These are phyloP conservation scores for Trichoderma hamatum DNA, from an alignment of 2,329 filamentous ascomycete species.

Conservation along the genomic window DNA sequence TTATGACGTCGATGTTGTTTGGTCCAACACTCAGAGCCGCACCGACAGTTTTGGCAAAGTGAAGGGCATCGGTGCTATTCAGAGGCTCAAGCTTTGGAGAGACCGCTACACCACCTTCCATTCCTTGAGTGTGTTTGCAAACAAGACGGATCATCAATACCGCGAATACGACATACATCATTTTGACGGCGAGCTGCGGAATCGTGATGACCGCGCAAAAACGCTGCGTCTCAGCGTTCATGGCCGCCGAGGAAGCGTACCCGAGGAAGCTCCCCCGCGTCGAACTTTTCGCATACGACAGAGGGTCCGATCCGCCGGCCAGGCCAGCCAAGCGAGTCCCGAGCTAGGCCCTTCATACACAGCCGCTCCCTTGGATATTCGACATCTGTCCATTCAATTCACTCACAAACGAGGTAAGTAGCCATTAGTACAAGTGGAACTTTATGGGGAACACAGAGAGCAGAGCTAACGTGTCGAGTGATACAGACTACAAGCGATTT, in stretches of 20 bases:
- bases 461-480: background rate
- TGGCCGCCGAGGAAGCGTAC: constrained; percentile 46
- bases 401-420: constrained; percentile 50
- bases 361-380: constrained; percentile 45
- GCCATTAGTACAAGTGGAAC: background rate
- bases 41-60: constrained; percentile 55
- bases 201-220: constrained; percentile 50
- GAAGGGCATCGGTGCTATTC: constrained; percentile 54
- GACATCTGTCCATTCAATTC: constrained; percentile 55
- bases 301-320: constrained; percentile 40
- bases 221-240: constrained; percentile 49
- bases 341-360: constrained; percentile 33
- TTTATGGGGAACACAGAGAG: background rate
- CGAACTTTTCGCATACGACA: constrained; percentile 49
- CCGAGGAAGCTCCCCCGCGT: constrained; percentile 43
- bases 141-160: constrained; percentile 50
- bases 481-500: constrained; percentile 50
- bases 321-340: constrained; percentile 28
- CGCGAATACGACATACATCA: constrained; percentile 53
- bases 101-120: constrained; percentile 53
- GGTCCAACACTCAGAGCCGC: constrained; percentile 54
- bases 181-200: constrained; percentile 52
- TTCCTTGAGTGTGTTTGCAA: constrained; percentile 52
- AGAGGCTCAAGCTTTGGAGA: constrained; percentile 56
- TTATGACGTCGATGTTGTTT: constrained; percentile 56